phyloP scores from a whole-genome alignment of 176 grass and related monocot species.

The Aegilops sharonensis region DNA sequence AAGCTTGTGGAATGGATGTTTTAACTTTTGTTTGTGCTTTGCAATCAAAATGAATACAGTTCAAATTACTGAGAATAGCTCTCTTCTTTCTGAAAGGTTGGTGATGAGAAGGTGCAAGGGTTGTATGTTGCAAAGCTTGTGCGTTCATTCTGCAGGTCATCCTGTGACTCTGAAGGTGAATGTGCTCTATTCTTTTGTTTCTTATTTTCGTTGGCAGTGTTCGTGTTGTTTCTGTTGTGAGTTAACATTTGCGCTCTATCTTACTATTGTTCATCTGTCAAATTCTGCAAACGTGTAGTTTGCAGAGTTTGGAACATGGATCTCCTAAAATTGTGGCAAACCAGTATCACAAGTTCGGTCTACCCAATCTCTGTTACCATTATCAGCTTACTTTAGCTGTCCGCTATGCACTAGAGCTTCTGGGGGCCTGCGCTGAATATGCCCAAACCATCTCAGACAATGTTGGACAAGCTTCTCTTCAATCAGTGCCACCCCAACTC shows the following conservation, averaged over 20 bases:
- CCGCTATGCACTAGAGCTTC: too few species aligned
- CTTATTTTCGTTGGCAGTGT: not conserved
- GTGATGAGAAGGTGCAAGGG: conserved; percentile 93
- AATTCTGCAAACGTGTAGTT: not conserved
- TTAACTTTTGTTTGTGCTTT: not conserved
- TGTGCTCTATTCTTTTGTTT: conserved; percentile 18
- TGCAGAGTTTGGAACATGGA: not conserved
- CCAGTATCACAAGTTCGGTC: not conserved
- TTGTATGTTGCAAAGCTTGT: conserved; percentile 87
- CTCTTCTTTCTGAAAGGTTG: conserved; percentile 53
- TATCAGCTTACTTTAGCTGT: too few species aligned
- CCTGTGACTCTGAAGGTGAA: conserved; percentile 61
- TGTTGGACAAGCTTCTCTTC: too few species aligned
- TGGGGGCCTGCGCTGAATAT: too few species aligned
- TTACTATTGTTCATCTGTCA: not conserved
- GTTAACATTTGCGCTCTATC: not conserved
- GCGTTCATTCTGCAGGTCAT: conserved; percentile 83
- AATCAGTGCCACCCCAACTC: too few species aligned
- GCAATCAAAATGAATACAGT: not conserved
- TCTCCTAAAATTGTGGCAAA: not conserved
- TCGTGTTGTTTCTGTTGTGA: not conserved
- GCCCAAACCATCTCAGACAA: too few species aligned
- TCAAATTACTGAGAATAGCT: conserved; percentile 11
- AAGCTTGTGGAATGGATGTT: not conserved
- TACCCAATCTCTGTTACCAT: too few species aligned